Evolutionary conservation across 2,329 filamentous ascomycete species (phyloP).

Genomic region (Cryphonectria nitschkei): DNA sequence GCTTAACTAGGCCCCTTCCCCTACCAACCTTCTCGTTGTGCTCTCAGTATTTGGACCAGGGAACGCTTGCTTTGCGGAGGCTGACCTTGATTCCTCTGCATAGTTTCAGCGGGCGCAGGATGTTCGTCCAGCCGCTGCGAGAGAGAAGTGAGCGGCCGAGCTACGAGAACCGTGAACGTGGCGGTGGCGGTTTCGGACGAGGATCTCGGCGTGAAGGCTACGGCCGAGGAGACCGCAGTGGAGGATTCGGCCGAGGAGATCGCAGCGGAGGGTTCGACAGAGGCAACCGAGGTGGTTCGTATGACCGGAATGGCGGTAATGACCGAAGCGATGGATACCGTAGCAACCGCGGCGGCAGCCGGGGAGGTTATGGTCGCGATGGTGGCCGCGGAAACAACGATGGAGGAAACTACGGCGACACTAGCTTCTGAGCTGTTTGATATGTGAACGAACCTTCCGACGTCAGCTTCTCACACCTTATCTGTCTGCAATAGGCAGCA

Average conservation of each 20-base stretch:
- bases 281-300: neutral
- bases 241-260: neutral
- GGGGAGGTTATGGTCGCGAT: neutral
- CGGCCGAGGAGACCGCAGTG: neutral
- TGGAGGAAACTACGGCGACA: neutral
- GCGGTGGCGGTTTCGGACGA: neutral
- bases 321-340: neutral
- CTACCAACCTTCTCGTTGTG: neutral
- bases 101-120: slow-evolving; percentile 1
- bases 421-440: neutral
- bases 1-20: neutral
- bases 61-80: neutral
- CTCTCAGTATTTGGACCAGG: neutral
- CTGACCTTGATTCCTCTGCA: neutral
- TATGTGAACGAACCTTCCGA: neutral
- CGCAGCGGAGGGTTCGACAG: neutral
- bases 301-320: slow-evolving; percentile 1
- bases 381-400: slow-evolving; percentile 6
- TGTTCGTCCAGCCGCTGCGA: neutral
- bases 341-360: neutral
- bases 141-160: neutral
- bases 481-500: neutral
- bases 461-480: neutral
- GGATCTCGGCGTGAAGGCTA: neutral
- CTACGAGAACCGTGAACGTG: neutral